phyloP scores from a whole-genome alignment of 345 rosid genomes.

The Aurinia saxatilis region DNA sequence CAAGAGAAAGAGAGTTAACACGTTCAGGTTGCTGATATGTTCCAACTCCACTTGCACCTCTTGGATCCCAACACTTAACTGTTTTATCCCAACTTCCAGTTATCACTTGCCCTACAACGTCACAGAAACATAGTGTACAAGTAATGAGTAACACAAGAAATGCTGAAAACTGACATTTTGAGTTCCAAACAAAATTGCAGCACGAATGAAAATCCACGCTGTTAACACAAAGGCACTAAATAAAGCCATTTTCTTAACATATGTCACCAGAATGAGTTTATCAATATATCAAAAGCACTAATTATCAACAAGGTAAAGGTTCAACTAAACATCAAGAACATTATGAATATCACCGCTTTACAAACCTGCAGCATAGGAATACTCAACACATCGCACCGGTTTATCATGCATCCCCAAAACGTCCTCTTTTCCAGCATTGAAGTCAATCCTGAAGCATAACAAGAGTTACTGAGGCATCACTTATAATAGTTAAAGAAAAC shows the following conservation, averaged over 20 bases:
- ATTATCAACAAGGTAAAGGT: background rate
- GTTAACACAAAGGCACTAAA: background rate
- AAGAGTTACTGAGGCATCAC: background rate
- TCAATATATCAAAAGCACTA: background rate
- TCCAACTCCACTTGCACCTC: constrained; percentile 95
- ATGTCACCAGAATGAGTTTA: background rate
- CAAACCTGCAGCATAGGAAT: constrained; percentile 92
- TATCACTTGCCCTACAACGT: constrained; percentile 73
- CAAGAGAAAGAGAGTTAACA: constrained; percentile 86
- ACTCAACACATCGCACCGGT: constrained; percentile 86
- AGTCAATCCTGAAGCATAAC: constrained; percentile 61
- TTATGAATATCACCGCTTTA: background rate
- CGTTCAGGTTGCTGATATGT: constrained; percentile 90
- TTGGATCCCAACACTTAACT: constrained; percentile 93
- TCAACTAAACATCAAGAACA: background rate
- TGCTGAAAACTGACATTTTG: background rate
- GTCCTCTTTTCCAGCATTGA: constrained; percentile 76
- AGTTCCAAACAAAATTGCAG: background rate
- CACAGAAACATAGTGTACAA: constrained; percentile 4
- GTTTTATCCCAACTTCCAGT: constrained; percentile 98
- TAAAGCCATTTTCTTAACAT: background rate
- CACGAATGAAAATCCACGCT: background rate
- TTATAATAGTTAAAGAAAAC: background rate
- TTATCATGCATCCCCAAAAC: constrained; percentile 83
- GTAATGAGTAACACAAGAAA: background rate